Base-by-base conservation (phyloP, 2,329 filamentous ascomycete genomes). In the Aureobasidium leucospermi region DNA sequence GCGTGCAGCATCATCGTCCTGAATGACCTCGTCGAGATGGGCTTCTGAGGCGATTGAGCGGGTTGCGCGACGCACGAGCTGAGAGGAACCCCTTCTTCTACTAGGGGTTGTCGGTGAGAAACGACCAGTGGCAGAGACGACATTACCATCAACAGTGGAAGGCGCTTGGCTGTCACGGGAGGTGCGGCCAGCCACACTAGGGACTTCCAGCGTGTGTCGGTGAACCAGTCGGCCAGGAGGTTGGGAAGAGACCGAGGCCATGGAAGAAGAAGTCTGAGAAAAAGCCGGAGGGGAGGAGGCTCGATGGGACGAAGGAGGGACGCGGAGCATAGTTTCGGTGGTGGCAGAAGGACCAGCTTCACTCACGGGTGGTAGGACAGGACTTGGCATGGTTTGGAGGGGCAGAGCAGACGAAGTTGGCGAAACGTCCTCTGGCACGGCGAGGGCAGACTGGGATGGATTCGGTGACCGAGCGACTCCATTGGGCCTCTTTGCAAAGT, bases 171-270 rank as follows among this genome's bases (percentile, higher is more conserved):
- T 70, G 65, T 96, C 91, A 65, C 83, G 85, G n/a, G 89, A 90
- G 57, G 76, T 81, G 66, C 89, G 82, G 36, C 81, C 77, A n/a
- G 85, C 79, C 19, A 80, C 73, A 72, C 86, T 89, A 7, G 92
- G 91, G 0, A 96, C 90, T 73, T 96, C 90, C 29, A 96, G 80
- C 0, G 90, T 96, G 74, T 96, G 88, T 64, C 92, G 85, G 62
- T 96, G 90, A 71, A 88, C 87, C 51, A 93, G 76, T 59, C 83
- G 81, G 19, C 81, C 74, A 34, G 78, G 76, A 13, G 83, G 71
- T 43, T 71, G 70, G 16, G 73, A 66, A 32, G 70, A 67, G 29
- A 58, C 76, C 74, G 66, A 64, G 86, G 79, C 9, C 87, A 85
- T 2, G 70, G 67, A 63, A 53, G 59, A 66, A 55, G 60, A 49